phyloP scores from a whole-genome alignment of 495 filamentous ascomycete genomes.

The Echria macrotheca region DNA sequence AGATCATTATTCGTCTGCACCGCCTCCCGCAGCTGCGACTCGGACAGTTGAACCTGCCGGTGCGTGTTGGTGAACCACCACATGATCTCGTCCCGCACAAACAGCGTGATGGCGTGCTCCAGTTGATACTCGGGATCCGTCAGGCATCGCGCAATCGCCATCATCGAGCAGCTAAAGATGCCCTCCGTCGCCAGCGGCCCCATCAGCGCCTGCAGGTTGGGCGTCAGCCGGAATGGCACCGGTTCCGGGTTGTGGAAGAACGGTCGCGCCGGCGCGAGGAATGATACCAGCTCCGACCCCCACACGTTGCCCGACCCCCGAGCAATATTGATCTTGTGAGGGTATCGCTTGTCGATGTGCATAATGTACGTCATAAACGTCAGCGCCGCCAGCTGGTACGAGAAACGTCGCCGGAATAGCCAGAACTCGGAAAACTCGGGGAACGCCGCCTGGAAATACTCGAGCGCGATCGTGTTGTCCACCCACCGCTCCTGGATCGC shows the following conservation, averaged over 20 bases:
- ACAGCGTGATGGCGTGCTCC: slow-evolving; percentile 86
- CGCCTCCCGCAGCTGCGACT: slow-evolving; percentile 72
- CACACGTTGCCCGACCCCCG: slow-evolving; percentile 88
- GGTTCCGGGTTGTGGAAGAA: slow-evolving; percentile 91
- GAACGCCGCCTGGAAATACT: slow-evolving; percentile 87
- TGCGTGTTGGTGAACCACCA: slow-evolving; percentile 90
- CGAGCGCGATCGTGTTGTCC: slow-evolving; percentile 67
- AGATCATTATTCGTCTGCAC: slow-evolving; percentile 84
- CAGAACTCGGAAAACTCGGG: slow-evolving; percentile 92
- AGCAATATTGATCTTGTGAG: slow-evolving; percentile 89
- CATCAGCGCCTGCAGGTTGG: slow-evolving; percentile 92
- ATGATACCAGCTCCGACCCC: slow-evolving; percentile 87
- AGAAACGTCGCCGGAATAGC: slow-evolving; percentile 94
- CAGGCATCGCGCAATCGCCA: slow-evolving; percentile 92
- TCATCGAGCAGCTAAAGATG: slow-evolving; percentile 83
- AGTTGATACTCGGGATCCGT: slow-evolving; percentile 89
- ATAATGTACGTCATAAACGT: slow-evolving; percentile 99
- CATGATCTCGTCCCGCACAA: slow-evolving; percentile 95
- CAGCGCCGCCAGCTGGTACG: slow-evolving; percentile 90
- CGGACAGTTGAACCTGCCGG: slow-evolving; percentile 51
- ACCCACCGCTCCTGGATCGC: slow-evolving; percentile 92
- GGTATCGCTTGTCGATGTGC: slow-evolving; percentile 89
- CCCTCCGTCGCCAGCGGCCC: slow-evolving; percentile 93
- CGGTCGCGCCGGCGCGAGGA: slow-evolving; percentile 71
- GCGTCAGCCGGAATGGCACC: slow-evolving; percentile 94